phyloP scores from a whole-genome alignment of 2,329 filamentous ascomycete species.

The Zopfia rhizophila region DNA sequence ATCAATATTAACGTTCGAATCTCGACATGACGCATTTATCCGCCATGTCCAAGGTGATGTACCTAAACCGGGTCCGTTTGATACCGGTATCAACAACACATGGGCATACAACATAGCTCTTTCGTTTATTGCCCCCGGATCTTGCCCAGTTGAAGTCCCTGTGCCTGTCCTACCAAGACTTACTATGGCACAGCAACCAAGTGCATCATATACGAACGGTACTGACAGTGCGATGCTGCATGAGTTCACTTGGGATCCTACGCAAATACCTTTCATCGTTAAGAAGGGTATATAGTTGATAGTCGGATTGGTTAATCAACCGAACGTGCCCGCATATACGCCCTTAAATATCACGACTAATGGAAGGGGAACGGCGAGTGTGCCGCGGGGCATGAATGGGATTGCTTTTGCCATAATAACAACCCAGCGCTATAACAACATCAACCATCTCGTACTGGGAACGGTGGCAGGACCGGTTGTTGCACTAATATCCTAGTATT shows the following conservation, averaged over 20 bases:
- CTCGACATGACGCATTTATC: slow-evolving; percentile 23
- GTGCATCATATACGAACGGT: slow-evolving; percentile 8
- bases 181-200: slow-evolving; percentile 10
- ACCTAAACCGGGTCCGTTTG: slow-evolving; percentile 19
- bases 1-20: slow-evolving; percentile 25
- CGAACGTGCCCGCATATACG: slow-evolving; percentile 16
- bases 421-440: slow-evolving; percentile 9
- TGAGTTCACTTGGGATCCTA: slow-evolving; percentile 17
- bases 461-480: slow-evolving; percentile 9
- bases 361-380: slow-evolving; percentile 11
- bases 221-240: slow-evolving; percentile 8
- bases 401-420: slow-evolving; percentile 14
- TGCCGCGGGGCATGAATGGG: slow-evolving; percentile 14
- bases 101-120: slow-evolving; percentile 19
- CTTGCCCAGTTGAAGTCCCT: slow-evolving; percentile 16
- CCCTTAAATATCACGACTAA: slow-evolving; percentile 15
- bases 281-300: slow-evolving; percentile 13
- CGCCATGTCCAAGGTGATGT: slow-evolving; percentile 10
- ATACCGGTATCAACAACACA: slow-evolving; percentile 22
- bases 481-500: slow-evolving; percentile 12
- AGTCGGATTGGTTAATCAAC: slow-evolving; percentile 14
- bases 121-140: slow-evolving; percentile 18
- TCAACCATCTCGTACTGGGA: slow-evolving; percentile 11
- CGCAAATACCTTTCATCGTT: slow-evolving; percentile 13
- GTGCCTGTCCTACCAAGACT: slow-evolving; percentile 17